Percentiles rank a stretch among this genome's conserved stretches.
Evolutionary conservation across 1,139 yeast genomes (phyloP).

Genomic region (Geotrichum citri-aurantii): DNA sequence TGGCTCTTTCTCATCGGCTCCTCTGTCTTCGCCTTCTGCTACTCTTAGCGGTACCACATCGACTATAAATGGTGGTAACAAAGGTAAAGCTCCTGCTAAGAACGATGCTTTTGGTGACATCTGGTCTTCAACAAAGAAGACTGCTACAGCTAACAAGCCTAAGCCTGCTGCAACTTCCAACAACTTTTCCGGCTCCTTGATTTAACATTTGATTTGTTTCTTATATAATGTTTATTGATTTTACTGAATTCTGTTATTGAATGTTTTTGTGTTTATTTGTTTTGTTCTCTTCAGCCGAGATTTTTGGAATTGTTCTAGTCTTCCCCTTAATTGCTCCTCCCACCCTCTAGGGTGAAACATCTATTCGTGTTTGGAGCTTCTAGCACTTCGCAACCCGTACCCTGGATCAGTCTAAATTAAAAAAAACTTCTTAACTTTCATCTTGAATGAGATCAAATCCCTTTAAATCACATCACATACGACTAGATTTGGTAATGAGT

Average conservation of each 20-base stretch:
- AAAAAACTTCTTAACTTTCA: neutral
- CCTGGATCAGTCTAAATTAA: neutral
- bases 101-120: conserved; percentile 79
- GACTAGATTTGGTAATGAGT: neutral
- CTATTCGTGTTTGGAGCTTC: neutral
- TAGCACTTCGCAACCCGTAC: neutral
- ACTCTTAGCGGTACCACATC: conserved; percentile 31
- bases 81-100: conserved; percentile 36
- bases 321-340: too few relatives aligned
- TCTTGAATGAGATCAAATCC: neutral
- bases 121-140: conserved; percentile 42
- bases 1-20: conserved; percentile 19
- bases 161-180: conserved; percentile 26
- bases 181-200: conserved; percentile 26
- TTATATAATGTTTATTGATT: neutral
- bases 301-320: neutral
- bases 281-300: neutral
- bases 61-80: conserved; percentile 38
- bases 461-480: neutral
- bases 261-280: neutral
- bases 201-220: neutral
- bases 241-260: neutral
- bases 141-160: conserved; percentile 38
- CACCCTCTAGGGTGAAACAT: too few relatives aligned
- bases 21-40: conserved; percentile 20